Conservation (phyloP, 805 yeast species). For the Wickerhamiella cacticola region DNA sequence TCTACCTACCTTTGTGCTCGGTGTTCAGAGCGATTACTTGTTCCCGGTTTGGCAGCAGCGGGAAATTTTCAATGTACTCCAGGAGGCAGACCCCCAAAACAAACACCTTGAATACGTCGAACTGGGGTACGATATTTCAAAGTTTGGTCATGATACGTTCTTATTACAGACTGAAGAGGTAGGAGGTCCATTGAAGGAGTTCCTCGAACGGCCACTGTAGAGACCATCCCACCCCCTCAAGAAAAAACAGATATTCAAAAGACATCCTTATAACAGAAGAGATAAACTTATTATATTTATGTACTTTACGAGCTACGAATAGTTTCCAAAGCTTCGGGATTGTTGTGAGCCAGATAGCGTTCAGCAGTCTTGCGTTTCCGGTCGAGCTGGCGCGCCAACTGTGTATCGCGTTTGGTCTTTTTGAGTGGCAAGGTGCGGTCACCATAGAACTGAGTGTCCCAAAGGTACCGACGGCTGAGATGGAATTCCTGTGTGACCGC, state of each 20-base stretch:
- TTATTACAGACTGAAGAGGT: constrained; percentile 65
- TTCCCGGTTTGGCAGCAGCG: constrained; percentile 94
- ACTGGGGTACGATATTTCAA: constrained; percentile 60
- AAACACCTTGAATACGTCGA: constrained; percentile 43
- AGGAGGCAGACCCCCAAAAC: constrained; percentile 20
- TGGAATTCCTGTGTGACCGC: constrained; percentile 63
- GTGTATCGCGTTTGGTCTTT: constrained; percentile 24
- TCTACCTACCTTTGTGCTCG: constrained; percentile 62
- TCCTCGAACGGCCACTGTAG: constrained; percentile 34
- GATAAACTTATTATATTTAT: neutral
- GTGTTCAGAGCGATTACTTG: constrained; percentile 84
- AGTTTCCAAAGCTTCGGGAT: constrained; percentile 18
- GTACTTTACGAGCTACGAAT: constrained; percentile 3
- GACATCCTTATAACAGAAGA: neutral
- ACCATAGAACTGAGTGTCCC: constrained; percentile 30
- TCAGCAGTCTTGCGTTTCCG: constrained; percentile 22
- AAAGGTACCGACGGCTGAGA: constrained; percentile 28
- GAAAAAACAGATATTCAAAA: too few relatives aligned
- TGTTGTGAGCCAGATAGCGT: constrained; percentile 22
- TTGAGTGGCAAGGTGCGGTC: constrained; percentile 28
- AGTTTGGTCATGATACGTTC: constrained; percentile 88
- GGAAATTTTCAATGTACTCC: constrained; percentile 56
- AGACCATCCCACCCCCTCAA: too few relatives aligned
- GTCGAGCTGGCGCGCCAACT: constrained; percentile 18
- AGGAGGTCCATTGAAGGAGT: constrained; percentile 60